Base-by-base conservation (phyloP, 2,329 filamentous ascomycete species). In the Anisogramma anomala region DNA sequence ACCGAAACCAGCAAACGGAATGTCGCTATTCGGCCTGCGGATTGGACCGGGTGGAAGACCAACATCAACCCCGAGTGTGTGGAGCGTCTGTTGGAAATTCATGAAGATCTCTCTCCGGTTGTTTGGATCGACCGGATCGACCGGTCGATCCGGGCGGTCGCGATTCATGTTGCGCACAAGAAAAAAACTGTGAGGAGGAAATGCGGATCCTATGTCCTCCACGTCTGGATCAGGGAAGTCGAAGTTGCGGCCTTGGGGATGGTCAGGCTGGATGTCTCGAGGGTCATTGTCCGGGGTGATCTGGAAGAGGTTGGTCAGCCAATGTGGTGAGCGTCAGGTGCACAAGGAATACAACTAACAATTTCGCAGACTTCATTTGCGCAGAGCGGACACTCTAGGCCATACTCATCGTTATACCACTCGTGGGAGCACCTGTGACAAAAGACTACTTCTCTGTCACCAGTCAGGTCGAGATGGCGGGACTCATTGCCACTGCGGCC, bases 351-450 rank as follows among this genome's bases (percentile, higher is more conserved):
- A 10, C 17, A 68, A 30, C 81, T 55, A 67, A 94, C 88, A 52
- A 96, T 86, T 64, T 98, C 88, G 13, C 78, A 85, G 50, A 85
- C 79, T 15, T 94, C 85, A 27, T 78, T 77, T 3, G 70, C 58
- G 57, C 91, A 98, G n/a, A 65, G 60, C 13, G 87, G 86, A 56
- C 91, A 98, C 13, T 64, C 65, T 48, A 94, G 63, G 19, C 64
- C 79, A 49, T 72, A 68, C 48, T 82, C 72, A 45, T 84, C 75
- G 45, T 76, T 69, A 54, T 82, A 84, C 86, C 87, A 96, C 58
- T 94, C 82, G 48, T 82, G 65, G 39, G 72, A 59, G 64, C 91
- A 96, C 46, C 71, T 65, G 61, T 96, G 86, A 61, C 91, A 98
- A 60, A 74, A 93, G 41, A 95, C 80, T 49, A 89, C 75, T 56